These are phyloP conservation scores for Clavispora phyllophila DNA, from an alignment of 805 yeast genomes.

Conservation along the genomic window DNA sequence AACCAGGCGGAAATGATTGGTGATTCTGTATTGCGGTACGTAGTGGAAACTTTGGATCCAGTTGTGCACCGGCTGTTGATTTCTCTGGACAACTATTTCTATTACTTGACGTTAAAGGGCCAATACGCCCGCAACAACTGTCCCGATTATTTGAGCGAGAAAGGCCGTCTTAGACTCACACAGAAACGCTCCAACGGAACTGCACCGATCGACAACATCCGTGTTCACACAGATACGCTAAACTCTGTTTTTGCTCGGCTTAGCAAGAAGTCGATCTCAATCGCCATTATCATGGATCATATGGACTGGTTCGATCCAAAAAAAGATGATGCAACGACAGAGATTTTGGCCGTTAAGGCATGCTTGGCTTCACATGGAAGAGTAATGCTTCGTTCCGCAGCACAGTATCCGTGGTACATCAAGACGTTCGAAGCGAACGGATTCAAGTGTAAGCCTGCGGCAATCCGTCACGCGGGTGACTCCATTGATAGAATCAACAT, in stretches of 20 bases:
- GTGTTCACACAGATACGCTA: conserved; percentile 75
- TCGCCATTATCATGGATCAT: conserved; percentile 84
- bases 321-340: conserved; percentile 59
- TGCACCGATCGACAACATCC: conserved; percentile 61
- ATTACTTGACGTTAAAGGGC: conserved; percentile 64
- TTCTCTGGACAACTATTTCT: conserved; percentile 72
- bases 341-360: conserved; percentile 57
- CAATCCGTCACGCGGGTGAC: conserved; percentile 55
- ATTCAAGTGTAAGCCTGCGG: conserved; percentile 65
- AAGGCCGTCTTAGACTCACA: conserved; percentile 49
- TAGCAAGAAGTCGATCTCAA: conserved; percentile 56
- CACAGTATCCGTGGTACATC: conserved; percentile 74
- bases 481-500: conserved; percentile 78
- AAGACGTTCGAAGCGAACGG: conserved; percentile 62
- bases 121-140: conserved; percentile 58
- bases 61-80: conserved; percentile 58
- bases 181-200: conserved; percentile 25
- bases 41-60: conserved; percentile 76
- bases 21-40: conserved; percentile 61
- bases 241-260: conserved; percentile 71
- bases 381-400: conserved; percentile 72
- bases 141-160: conserved; percentile 66
- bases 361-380: conserved; percentile 67
- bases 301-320: conserved; percentile 85
- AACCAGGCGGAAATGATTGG: conserved; percentile 83